Conservation (phyloP, 2,329 filamentous ascomycete species). For the Curvularia spicifera region DNA sequence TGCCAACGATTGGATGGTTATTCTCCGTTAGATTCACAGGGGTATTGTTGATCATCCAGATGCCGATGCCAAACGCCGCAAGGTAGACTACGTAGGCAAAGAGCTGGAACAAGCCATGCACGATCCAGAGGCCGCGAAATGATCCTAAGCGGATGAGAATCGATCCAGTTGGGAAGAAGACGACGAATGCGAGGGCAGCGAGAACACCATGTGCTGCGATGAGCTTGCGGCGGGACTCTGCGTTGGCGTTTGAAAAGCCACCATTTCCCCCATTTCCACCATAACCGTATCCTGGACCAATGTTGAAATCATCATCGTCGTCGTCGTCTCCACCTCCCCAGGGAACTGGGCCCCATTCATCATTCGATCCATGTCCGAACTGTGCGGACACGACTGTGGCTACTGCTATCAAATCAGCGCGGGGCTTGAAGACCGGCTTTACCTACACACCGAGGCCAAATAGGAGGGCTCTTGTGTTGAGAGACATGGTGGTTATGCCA, state of each 20-base stretch:
- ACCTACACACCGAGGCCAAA: conserved; percentile 23
- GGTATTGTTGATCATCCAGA: conserved; percentile 55
- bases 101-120: conserved; percentile 56
- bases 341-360: conserved; percentile 19
- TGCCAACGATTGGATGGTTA: conserved; percentile 62
- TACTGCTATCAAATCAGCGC: conserved; percentile 14
- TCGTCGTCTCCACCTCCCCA: conserved; percentile 13
- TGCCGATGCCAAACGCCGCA: conserved; percentile 59
- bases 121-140: conserved; percentile 51
- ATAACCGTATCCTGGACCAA: conserved; percentile 7
- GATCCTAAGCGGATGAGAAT: conserved; percentile 52
- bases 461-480: conserved; percentile 13
- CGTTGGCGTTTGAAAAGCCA: conserved; percentile 3
- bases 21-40: conserved; percentile 37
- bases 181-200: conserved; percentile 52
- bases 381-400: conserved; percentile 25
- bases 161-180: conserved; percentile 54
- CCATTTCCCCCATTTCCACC: background rate
- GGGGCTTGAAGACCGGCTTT: background rate
- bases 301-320: conserved; percentile 3
- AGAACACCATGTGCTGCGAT: conserved; percentile 53
- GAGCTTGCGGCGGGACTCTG: conserved; percentile 28
- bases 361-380: conserved; percentile 15
- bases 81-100: conserved; percentile 57
- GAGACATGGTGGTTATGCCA: conserved; percentile 17